phyloP scores from a whole-genome alignment of 805 yeast genomes.

The Starmerella stigmatis region DNA sequence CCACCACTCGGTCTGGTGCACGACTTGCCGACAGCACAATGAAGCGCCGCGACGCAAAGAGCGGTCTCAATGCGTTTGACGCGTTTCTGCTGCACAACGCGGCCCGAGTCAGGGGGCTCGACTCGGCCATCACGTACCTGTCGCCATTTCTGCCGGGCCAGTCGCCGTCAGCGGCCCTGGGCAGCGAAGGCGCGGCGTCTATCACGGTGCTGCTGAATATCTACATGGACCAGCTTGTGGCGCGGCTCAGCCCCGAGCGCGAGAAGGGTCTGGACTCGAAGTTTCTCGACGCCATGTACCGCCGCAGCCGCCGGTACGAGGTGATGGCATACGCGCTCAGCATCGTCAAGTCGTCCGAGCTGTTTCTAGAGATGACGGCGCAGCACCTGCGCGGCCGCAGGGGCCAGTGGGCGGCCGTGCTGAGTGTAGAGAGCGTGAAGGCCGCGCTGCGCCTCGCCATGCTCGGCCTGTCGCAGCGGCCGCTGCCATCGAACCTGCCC shows the following conservation, averaged over 20 bases:
- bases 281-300: conserved; percentile 17
- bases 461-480: conserved; percentile 26
- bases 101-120: conserved; percentile 32
- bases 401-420: conserved; percentile 28
- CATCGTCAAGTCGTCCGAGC: conserved; percentile 30
- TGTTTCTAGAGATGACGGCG: conserved; percentile 33
- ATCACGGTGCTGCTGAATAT: conserved; percentile 30
- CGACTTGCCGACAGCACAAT: too few species aligned
- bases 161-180: conserved; percentile 33
- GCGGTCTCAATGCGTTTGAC: conserved; percentile 21
- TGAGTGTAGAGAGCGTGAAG: conserved; percentile 28
- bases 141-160: conserved; percentile 34
- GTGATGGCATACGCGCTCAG: conserved; percentile 27
- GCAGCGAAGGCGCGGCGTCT: conserved; percentile 31
- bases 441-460: conserved; percentile 29
- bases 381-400: conserved; percentile 24
- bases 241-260: conserved; percentile 23
- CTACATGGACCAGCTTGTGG: conserved; percentile 33
- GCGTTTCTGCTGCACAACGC: conserved; percentile 31
- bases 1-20: neutral
- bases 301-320: conserved; percentile 23
- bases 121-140: conserved; percentile 30
- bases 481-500: conserved; percentile 26
- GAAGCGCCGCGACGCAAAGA: neutral
- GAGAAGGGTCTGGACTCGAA: conserved; percentile 15